These are phyloP conservation scores for Friedmanniomyces endolithicus DNA, from an alignment of 495 filamentous ascomycete species.

Conservation along the genomic window DNA sequence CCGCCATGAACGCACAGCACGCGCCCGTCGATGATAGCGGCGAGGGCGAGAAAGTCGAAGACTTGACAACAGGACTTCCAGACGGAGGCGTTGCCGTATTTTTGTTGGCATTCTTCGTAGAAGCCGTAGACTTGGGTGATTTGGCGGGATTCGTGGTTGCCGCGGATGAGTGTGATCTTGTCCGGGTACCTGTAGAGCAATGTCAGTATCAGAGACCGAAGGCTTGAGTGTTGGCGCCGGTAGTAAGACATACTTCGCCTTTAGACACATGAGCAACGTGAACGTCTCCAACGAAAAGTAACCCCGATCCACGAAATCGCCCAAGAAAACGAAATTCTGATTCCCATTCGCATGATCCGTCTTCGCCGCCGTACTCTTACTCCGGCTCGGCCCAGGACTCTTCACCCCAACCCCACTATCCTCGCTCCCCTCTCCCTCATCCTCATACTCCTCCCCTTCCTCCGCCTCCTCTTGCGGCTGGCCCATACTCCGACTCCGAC, in stretches of 20 bases:
- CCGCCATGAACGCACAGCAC: slow-evolving; percentile 96
- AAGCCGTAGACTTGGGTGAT: slow-evolving; percentile 99
- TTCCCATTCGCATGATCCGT: slow-evolving; percentile 37
- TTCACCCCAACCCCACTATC: slow-evolving; percentile 19
- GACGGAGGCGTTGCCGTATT: slow-evolving; percentile 95
- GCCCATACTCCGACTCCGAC: slow-evolving; percentile 25
- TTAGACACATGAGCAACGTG: slow-evolving; percentile 87
- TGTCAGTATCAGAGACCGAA: neutral
- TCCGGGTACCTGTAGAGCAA: slow-evolving; percentile 64
- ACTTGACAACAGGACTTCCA: slow-evolving; percentile 99
- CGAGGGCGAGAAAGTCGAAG: slow-evolving; percentile 93
- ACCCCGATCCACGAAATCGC: slow-evolving; percentile 93
- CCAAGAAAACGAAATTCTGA: slow-evolving; percentile 88
- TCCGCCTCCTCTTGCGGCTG: slow-evolving; percentile 17
- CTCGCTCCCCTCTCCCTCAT: slow-evolving; percentile 19
- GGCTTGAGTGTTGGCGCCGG: neutral
- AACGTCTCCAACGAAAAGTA: slow-evolving; percentile 98
- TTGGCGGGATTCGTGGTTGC: slow-evolving; percentile 94
- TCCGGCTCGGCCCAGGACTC: slow-evolving; percentile 14
- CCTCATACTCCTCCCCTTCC: slow-evolving; percentile 15
- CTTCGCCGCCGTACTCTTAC: slow-evolving; percentile 9
- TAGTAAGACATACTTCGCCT: slow-evolving; percentile 63
- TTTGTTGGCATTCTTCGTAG: slow-evolving; percentile 95
- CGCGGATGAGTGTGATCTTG: slow-evolving; percentile 85
- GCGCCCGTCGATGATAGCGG: slow-evolving; percentile 92